phyloP scores from a whole-genome alignment of 1,284 basidiomycete genomes.

The Irpex sp. region DNA sequence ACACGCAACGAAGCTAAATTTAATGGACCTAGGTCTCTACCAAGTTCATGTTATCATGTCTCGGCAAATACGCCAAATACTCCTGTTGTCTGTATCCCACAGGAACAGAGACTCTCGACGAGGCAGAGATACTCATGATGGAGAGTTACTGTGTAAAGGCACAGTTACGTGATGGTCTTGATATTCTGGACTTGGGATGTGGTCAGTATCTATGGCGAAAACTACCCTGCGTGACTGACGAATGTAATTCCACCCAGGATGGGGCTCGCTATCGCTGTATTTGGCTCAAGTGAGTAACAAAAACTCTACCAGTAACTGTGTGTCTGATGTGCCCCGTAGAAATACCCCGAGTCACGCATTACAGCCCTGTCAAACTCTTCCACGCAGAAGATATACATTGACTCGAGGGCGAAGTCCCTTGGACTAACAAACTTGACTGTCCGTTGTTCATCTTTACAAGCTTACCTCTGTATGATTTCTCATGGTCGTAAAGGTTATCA shows the following conservation, averaged over 20 bases:
- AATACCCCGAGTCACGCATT: constrained; percentile 68
- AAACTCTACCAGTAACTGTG: neutral
- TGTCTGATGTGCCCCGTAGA: constrained; percentile 31
- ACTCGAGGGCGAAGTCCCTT: constrained; percentile 46
- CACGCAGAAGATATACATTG: constrained; percentile 72
- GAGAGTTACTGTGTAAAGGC: constrained; percentile 73
- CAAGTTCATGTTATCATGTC: constrained; percentile 61
- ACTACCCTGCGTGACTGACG: neutral
- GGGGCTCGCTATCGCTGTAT: constrained; percentile 72
- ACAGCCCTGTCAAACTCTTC: constrained; percentile 69
- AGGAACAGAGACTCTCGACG: constrained; percentile 59
- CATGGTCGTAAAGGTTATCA: constrained; percentile 46
- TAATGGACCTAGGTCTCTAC: constrained; percentile 50
- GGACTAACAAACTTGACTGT: constrained; percentile 60
- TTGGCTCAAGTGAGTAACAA: constrained; percentile 51
- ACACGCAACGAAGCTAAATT: neutral
- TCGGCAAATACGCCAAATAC: constrained; percentile 66
- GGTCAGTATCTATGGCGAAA: constrained; percentile 33
- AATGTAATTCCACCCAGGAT: constrained; percentile 36
- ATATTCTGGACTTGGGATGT: constrained; percentile 73
- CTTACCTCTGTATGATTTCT: neutral
- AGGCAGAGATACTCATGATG: constrained; percentile 71
- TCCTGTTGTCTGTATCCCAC: constrained; percentile 72
- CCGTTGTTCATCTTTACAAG: neutral
- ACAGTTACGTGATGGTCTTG: constrained; percentile 58